Conservation (phyloP, 1,284 basidiomycete genomes). For the Marasmius oreades region DNA sequence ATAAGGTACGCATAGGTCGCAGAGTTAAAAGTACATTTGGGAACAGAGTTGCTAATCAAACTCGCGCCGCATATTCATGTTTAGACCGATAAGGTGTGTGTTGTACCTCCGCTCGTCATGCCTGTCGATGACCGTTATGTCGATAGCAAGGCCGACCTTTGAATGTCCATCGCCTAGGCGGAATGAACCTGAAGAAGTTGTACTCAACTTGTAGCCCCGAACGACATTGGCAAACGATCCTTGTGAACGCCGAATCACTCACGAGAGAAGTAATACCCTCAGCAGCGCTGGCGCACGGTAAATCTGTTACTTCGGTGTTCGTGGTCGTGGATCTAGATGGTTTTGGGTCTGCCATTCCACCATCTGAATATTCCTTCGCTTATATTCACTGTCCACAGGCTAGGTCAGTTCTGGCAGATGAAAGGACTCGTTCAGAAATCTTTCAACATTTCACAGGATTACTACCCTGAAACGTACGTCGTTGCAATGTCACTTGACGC, state of each 20-base stretch:
- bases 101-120: not conserved
- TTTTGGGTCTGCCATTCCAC: constrained; percentile 46
- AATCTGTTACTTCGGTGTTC: constrained; percentile 45
- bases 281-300: constrained; percentile 48
- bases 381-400: constrained; percentile 31
- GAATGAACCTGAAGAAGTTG: constrained; percentile 56
- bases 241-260: constrained; percentile 60
- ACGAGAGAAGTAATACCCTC: constrained; percentile 67
- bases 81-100: constrained; percentile 57
- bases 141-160: constrained; percentile 62
- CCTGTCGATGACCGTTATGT: constrained; percentile 1
- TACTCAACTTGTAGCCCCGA: constrained; percentile 59
- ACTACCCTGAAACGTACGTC: constrained; percentile 73
- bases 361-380: not conserved
- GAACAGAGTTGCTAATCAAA: too few relatives aligned
- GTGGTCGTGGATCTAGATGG: constrained; percentile 67
- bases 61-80: too few relatives aligned
- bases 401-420: constrained; percentile 72
- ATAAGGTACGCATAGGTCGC: constrained; percentile 45
- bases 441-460: constrained; percentile 73
- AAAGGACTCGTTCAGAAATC: constrained; percentile 53
- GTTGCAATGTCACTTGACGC: not conserved
- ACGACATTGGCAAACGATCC: constrained; percentile 57
- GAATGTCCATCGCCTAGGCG: constrained; percentile 61
- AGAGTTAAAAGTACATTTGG: too few relatives aligned